These are phyloP conservation scores for Ceriops decandra DNA, from an alignment of 345 rosid species.

Conservation along the genomic window DNA sequence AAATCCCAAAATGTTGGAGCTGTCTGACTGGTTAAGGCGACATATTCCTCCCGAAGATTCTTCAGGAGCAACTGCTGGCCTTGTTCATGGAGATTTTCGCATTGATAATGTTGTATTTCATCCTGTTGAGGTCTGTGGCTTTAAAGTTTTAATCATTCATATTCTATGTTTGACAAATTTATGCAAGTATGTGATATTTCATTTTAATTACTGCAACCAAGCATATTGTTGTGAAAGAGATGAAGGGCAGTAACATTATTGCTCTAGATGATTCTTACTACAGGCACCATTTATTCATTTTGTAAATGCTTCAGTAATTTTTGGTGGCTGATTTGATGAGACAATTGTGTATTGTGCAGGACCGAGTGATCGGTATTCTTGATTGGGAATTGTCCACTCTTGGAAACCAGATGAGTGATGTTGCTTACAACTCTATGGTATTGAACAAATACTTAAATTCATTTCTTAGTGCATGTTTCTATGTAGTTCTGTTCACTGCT, in stretches of 20 bases:
- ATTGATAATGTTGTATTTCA: conserved; percentile 91
- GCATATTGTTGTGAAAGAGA: not conserved
- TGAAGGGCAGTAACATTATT: not conserved
- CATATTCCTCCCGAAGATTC: conserved; percentile 77
- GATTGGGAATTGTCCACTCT: conserved; percentile 98
- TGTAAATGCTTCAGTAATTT: not conserved
- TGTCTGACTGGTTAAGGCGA: conserved; percentile 63
- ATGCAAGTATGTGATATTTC: not conserved
- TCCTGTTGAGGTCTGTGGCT: conserved; percentile 62
- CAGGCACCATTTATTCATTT: too few relatives aligned
- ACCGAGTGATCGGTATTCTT: conserved; percentile 80
- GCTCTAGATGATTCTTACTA: not conserved
- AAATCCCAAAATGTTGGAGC: conserved; percentile 73
- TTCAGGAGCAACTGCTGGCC: conserved; percentile 60
- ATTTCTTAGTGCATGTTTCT: not conserved
- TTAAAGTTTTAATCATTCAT: conserved; percentile 7
- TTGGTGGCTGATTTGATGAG: not conserved
- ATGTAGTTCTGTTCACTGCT: not conserved
- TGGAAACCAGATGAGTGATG: conserved; percentile 97
- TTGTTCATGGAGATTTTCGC: conserved; percentile 96
- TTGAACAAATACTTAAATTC: conserved; percentile 18
- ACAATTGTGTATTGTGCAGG: conserved; percentile 46
- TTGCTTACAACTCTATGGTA: conserved; percentile 86
- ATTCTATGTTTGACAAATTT: not conserved
- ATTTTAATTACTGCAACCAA: not conserved